Evolutionary conservation across 441 rosid genomes (phyloP).

Genomic region (Populus hybrid): DNA sequence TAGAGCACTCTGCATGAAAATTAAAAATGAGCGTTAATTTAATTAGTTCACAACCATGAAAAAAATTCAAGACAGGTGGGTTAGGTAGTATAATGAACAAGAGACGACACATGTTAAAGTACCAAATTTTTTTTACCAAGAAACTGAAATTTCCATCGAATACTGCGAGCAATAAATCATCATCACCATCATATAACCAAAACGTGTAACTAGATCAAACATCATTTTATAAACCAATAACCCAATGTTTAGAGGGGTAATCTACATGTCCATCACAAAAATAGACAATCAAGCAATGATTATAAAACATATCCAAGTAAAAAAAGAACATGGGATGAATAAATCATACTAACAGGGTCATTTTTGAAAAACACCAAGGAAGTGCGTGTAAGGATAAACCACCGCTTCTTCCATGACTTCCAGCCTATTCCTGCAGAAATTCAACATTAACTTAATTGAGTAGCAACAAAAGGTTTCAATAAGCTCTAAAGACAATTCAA

Average conservation of each 20-base stretch:
- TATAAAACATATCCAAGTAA: not conserved
- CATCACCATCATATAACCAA: not conserved
- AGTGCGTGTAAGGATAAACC: slow-evolving; percentile 96
- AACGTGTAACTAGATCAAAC: not conserved
- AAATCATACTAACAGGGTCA: slow-evolving; percentile 76
- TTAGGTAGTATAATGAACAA: not conserved
- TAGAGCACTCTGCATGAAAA: slow-evolving; percentile 63
- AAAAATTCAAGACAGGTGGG: not conserved
- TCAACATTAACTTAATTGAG: slow-evolving; percentile 7
- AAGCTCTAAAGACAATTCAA: not conserved
- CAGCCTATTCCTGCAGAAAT: slow-evolving; percentile 83
- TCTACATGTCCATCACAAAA: not conserved
- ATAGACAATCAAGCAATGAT: not conserved
- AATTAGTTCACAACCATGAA: slow-evolving; percentile 3
- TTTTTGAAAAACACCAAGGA: slow-evolving; percentile 96
- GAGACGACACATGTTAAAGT: not conserved
- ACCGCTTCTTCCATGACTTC: slow-evolving; percentile 99
- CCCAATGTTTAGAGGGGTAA: not conserved
- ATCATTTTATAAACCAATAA: not conserved
- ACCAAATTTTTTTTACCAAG: not conserved
- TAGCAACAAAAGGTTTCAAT: not conserved
- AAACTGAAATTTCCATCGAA: not conserved
- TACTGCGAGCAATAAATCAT: not conserved
- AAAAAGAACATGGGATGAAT: slow-evolving; percentile 1
- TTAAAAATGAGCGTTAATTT: slow-evolving; percentile 13